A percentile compares a stretch with the other conserved stretches of the same genome.
phyloP scores from a whole-genome alignment of 2,329 filamentous ascomycete genomes.

The Trichoderma sp. region DNA sequence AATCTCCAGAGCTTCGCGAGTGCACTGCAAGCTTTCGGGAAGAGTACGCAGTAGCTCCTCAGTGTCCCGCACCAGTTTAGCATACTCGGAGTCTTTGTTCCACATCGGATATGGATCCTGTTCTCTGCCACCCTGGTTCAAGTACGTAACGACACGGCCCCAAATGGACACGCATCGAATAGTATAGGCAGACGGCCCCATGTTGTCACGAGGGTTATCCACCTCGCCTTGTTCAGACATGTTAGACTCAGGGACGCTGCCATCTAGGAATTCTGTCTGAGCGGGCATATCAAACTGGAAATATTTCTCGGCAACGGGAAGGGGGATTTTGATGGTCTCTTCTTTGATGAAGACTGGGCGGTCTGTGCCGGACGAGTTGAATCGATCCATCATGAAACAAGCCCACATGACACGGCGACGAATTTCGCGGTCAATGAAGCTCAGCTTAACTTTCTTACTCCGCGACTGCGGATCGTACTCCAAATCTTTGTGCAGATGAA shows the following conservation, averaged over 20 bases:
- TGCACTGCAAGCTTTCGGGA: conserved; percentile 73
- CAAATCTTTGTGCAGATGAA: conserved; percentile 90
- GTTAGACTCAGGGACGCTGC: conserved; percentile 64
- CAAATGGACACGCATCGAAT: conserved; percentile 83
- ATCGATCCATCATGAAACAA: conserved; percentile 95
- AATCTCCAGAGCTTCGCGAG: conserved; percentile 75
- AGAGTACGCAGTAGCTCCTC: conserved; percentile 69
- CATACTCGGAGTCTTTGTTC: conserved; percentile 77
- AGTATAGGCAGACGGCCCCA: conserved; percentile 92
- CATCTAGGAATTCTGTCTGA: conserved; percentile 79
- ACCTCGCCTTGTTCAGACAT: conserved; percentile 64
- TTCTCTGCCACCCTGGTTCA: conserved; percentile 87
- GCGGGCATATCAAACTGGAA: conserved; percentile 92
- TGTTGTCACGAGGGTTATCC: conserved; percentile 73
- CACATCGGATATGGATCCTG: conserved; percentile 77
- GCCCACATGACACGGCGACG: conserved; percentile 96
- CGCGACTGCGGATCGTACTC: conserved; percentile 75
- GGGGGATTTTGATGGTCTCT: conserved; percentile 82
- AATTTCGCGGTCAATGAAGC: conserved; percentile 92
- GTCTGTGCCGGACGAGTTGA: conserved; percentile 94
- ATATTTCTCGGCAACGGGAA: conserved; percentile 86
- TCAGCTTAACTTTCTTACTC: conserved; percentile 66
- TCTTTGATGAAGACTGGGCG: conserved; percentile 89
- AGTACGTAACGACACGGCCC: conserved; percentile 85
- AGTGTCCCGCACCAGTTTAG: conserved; percentile 67